Evolutionary conservation across 164 flowering plant species (phyloP).

Genomic region (Stephania yunnanensis): DNA sequence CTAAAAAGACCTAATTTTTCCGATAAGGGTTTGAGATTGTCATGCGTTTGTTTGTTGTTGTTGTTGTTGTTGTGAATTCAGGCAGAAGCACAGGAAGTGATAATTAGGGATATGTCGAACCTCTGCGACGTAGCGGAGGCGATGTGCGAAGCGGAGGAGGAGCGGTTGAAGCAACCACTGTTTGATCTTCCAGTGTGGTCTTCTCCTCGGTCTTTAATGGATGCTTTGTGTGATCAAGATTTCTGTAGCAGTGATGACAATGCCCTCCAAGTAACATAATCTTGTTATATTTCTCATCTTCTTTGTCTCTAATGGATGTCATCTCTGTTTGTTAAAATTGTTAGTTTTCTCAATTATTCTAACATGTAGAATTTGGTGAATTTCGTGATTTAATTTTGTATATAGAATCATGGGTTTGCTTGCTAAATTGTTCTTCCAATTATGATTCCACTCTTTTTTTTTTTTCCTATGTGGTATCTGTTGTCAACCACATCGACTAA

Average conservation of each 20-base stretch:
- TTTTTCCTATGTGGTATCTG: background rate
- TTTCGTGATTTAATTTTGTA: background rate
- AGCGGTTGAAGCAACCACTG: slow-evolving; percentile 21
- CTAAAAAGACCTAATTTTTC: too few species aligned
- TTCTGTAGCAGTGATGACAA: background rate
- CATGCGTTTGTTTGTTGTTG: background rate
- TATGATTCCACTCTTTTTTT: background rate
- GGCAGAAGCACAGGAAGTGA: slow-evolving; percentile 48
- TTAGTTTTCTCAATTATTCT: background rate
- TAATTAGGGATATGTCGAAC: slow-evolving; percentile 28
- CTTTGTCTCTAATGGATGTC: background rate
- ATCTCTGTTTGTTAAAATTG: background rate
- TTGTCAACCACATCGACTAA: too few species aligned
- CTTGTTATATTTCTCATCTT: slow-evolving; percentile 1
- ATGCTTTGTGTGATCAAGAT: slow-evolving; percentile 29
- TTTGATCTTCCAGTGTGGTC: slow-evolving; percentile 57
- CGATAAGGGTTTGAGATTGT: too few species aligned
- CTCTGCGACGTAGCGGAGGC: slow-evolving; percentile 48
- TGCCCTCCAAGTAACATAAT: slow-evolving; percentile 4
- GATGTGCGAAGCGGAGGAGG: slow-evolving; percentile 35
- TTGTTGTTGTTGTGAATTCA: slow-evolving; percentile 19
- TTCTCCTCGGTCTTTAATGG: slow-evolving; percentile 39
- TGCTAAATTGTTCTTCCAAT: background rate
- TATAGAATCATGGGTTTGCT: too few species aligned
- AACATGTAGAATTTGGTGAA: background rate